These are phyloP conservation scores for Solanum pimpinellifolium DNA, from an alignment of 257 asterid genomes.

Conservation along the genomic window DNA sequence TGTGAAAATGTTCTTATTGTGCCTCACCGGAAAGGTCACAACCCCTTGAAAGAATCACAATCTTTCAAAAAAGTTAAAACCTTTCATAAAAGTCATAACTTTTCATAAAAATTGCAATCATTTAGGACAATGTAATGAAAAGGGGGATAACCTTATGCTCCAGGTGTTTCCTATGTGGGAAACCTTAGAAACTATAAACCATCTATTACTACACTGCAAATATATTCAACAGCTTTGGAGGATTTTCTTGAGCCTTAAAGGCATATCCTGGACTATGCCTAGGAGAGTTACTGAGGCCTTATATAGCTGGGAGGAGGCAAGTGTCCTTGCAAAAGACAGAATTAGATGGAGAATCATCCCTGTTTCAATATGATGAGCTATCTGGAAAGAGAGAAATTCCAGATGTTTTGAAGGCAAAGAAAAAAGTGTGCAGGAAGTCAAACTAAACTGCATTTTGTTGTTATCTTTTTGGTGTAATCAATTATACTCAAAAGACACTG, in stretches of 20 bases:
- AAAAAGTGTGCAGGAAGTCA: not conserved
- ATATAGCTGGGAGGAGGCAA: not conserved
- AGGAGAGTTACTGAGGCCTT: not conserved
- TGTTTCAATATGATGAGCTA: not conserved
- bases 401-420: not conserved
- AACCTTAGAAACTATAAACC: not conserved
- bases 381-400: not conserved
- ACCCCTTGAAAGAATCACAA: too few relatives aligned
- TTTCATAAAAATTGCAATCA: too few relatives aligned
- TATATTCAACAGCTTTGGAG: not conserved
- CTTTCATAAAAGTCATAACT: too few relatives aligned
- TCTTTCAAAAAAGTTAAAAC: too few relatives aligned
- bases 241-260: not conserved
- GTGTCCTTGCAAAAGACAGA: not conserved
- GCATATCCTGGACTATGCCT: not conserved
- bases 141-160: not conserved
- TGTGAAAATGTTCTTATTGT: too few relatives aligned
- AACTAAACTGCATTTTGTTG: not conserved
- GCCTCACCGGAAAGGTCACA: too few relatives aligned
- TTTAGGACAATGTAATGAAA: not conserved
- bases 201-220: not conserved
- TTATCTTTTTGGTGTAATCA: not conserved
- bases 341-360: not conserved
- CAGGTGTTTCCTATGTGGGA: not conserved
- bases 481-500: not conserved